phyloP scores from a whole-genome alignment of 768 basidiomycete species.

The Lactarius sp. region DNA sequence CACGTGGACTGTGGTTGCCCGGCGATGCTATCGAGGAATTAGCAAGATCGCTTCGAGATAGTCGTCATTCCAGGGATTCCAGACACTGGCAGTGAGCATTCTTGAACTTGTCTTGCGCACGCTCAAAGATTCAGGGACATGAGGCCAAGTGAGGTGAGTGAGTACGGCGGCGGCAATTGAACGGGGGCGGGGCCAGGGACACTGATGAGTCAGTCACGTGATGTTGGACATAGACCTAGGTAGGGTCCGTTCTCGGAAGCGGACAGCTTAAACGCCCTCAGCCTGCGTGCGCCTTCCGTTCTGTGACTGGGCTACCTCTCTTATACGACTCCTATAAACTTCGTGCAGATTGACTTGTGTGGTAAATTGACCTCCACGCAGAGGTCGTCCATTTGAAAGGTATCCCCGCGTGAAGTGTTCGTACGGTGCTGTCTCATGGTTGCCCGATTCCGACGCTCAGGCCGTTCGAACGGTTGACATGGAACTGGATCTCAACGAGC shows the following conservation, averaged over 20 bases:
- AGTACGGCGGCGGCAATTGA: background rate
- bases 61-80: constrained; percentile 15
- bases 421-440: no score
- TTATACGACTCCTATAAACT: background rate
- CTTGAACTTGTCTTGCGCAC: constrained; percentile 3
- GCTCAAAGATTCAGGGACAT: background rate
- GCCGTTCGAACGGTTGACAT: no score
- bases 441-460: no score
- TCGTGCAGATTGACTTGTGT: constrained; percentile 10
- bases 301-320: background rate
- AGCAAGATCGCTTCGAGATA: background rate
- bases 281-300: background rate
- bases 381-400: background rate
- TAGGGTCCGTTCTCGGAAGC: background rate
- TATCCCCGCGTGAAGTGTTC: no score
- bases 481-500: no score
- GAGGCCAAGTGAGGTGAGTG: background rate
- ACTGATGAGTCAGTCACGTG: background rate
- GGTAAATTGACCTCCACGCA: background rate
- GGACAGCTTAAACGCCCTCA: background rate
- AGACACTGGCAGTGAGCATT: no score
- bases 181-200: no score
- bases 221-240: background rate
- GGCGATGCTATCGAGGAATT: background rate
- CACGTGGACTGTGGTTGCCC: background rate